These are phyloP conservation scores for Microglena sp. DNA, from an alignment of 139 green algal genomes.

Conservation along the genomic window DNA sequence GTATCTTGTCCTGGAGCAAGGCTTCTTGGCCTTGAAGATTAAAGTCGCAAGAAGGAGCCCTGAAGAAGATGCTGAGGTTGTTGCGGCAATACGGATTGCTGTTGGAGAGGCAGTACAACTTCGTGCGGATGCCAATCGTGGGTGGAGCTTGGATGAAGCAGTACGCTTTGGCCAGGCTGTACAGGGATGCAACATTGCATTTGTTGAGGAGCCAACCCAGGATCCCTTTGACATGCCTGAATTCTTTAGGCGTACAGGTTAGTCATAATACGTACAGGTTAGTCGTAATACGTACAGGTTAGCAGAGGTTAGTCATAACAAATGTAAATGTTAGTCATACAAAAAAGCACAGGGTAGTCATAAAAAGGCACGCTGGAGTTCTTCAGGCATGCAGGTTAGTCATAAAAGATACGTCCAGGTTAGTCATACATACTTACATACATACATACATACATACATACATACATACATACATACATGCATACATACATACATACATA, in stretches of 20 bases:
- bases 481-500: slow-evolving; percentile 3
- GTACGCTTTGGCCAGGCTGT: slow-evolving; percentile 34
- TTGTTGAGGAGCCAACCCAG: slow-evolving; percentile 76
- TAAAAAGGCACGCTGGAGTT: no score
- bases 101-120: slow-evolving; percentile 55
- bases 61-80: slow-evolving; percentile 51
- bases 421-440: neutral
- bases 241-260: slow-evolving; percentile 48
- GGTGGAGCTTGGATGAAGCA: slow-evolving; percentile 69
- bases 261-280: no score
- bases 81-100: slow-evolving; percentile 47
- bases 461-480: neutral
- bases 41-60: slow-evolving; percentile 22
- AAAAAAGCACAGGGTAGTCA: no score
- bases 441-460: neutral
- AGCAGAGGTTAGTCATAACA: neutral
- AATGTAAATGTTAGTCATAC: no score
- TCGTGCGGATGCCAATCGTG: slow-evolving; percentile 81
- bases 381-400: neutral
- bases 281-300: neutral
- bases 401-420: neutral
- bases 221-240: slow-evolving; percentile 38
- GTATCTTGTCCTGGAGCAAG: neutral
- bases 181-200: slow-evolving; percentile 39
- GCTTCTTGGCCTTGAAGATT: neutral